Percentiles rank a stretch among this genome's conserved stretches.
Conservation (phyloP, 2,329 filamentous ascomycete species). For the Macrophomina pseudophaseolina region DNA sequence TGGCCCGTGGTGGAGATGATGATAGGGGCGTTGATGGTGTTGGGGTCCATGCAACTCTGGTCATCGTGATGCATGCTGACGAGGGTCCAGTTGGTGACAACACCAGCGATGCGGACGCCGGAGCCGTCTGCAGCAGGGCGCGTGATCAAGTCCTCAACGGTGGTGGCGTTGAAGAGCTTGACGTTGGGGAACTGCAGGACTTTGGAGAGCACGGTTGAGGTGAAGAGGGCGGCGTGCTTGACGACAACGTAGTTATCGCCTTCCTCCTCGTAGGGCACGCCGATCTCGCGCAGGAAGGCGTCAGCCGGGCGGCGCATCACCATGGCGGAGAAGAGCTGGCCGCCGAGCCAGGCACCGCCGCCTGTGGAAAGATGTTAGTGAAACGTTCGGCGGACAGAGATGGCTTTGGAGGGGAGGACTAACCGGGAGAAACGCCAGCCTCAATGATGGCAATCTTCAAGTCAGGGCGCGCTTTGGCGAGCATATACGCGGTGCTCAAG, state of each 20-base stretch:
- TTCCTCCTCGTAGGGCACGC: slow-evolving; percentile 86
- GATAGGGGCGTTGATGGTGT: slow-evolving; percentile 91
- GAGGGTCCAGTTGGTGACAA: slow-evolving; percentile 95
- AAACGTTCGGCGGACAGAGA: neutral
- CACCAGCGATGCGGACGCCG: slow-evolving; percentile 76
- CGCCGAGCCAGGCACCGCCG: slow-evolving; percentile 90
- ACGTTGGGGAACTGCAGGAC: slow-evolving; percentile 87
- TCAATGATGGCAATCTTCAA: slow-evolving; percentile 91
- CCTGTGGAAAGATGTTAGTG: slow-evolving; percentile 47
- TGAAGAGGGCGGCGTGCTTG: slow-evolving; percentile 93
- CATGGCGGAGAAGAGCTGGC: slow-evolving; percentile 95
- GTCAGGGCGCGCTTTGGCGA: slow-evolving; percentile 83
- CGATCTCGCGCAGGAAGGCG: slow-evolving; percentile 78
- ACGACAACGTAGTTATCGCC: slow-evolving; percentile 82
- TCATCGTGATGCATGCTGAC: slow-evolving; percentile 87
- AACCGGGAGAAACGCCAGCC: slow-evolving; percentile 77
- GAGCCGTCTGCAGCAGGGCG: slow-evolving; percentile 59
- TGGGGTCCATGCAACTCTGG: slow-evolving; percentile 95
- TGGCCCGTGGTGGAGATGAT: slow-evolving; percentile 91
- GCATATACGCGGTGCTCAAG: slow-evolving; percentile 80
- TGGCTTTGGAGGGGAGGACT: slow-evolving; percentile 25
- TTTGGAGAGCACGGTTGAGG: slow-evolving; percentile 81
- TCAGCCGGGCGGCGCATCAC: slow-evolving; percentile 93
- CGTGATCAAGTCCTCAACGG: slow-evolving; percentile 91
- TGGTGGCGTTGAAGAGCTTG: slow-evolving; percentile 95